These are phyloP conservation scores for Saccharomycopsis phalli DNA, from an alignment of 1,139 yeast species.

Conservation along the genomic window DNA sequence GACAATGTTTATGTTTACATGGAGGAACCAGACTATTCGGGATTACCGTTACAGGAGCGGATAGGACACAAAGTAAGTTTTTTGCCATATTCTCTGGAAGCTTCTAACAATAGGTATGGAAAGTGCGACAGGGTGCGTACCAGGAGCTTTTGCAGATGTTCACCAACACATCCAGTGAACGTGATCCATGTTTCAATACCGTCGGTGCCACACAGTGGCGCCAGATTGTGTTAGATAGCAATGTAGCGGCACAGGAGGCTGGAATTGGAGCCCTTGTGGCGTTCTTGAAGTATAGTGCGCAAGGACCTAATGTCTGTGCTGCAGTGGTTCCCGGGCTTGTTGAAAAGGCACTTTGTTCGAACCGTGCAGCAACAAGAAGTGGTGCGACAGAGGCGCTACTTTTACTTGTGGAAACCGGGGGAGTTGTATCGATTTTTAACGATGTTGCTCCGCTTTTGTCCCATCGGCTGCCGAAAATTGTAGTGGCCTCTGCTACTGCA, in stretches of 20 bases:
- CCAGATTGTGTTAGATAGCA: constrained; percentile 60
- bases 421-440: constrained; percentile 60
- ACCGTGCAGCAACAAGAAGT: constrained; percentile 68
- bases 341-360: constrained; percentile 73
- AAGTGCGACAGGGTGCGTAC: constrained; percentile 76
- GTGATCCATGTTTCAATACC: constrained; percentile 44
- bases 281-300: constrained; percentile 56
- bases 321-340: constrained; percentile 53
- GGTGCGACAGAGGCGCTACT: constrained; percentile 55
- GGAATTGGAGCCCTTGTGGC: constrained; percentile 53
- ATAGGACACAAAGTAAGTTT: constrained; percentile 47
- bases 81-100: neutral
- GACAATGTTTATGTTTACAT: too few relatives aligned
- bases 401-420: constrained; percentile 55
- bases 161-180: constrained; percentile 44
- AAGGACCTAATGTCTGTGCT: too few relatives aligned
- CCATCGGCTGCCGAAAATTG: constrained; percentile 69
- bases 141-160: constrained; percentile 53
- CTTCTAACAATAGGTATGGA: constrained; percentile 49
- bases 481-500: constrained; percentile 57
- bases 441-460: constrained; percentile 52
- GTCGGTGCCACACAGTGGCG: constrained; percentile 44
- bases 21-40: constrained; percentile 55
- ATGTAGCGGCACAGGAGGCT: constrained; percentile 88
- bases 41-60: constrained; percentile 58